Evolutionary conservation across 352 stramenopile species (phyloP), one percentile per base, ranked within the genome.

Genomic region (Blastocystis sp.): DNA sequence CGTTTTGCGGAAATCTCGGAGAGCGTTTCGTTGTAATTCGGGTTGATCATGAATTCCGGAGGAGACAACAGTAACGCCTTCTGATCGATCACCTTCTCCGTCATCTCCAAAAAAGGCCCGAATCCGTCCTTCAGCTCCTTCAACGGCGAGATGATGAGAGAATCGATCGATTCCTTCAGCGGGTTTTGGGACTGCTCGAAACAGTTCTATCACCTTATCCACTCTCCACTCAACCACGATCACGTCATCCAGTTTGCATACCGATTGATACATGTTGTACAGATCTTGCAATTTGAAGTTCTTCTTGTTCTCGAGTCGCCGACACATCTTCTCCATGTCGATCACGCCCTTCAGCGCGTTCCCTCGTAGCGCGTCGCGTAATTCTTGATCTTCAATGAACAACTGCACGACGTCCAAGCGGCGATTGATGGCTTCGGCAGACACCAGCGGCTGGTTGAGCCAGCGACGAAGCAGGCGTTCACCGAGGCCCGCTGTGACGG

Each of bases 391-490:
- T 62, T 98, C 92, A 19, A 98, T 92, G 89, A 98, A 95, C 34
- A 93, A 90, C 60, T 94, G 92, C 4, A 98, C 95, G 14, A 96
- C 89, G 79, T 96, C 92, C 87, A 98, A 95, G 43, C 96, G 93
- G 40, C 90, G 90, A 28, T 92, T 81, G 87, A 99, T 98, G 21
- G 92, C 89, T 9, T 90, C 87, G 0, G 95, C 89, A 82, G 98
- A 91, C 0, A 98, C 89, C 28, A 98, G 92, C 28, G 97, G 97
- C 91, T 98, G 95, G 64, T 95, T 92, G 69, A 99, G 94, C 97
- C 97, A 99, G n/a, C 95, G 92, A 90, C 98, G 93, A 38, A 99
- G 91, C 34, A 97, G 89, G 0, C 94, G 91, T 28, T 88, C 68
- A 0, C 78, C 78, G 21, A 88, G 79, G 9, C 78, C 78, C 34